Base-by-base conservation (phyloP, 768 basidiomycete genomes). In the Boletus fagicola region DNA sequence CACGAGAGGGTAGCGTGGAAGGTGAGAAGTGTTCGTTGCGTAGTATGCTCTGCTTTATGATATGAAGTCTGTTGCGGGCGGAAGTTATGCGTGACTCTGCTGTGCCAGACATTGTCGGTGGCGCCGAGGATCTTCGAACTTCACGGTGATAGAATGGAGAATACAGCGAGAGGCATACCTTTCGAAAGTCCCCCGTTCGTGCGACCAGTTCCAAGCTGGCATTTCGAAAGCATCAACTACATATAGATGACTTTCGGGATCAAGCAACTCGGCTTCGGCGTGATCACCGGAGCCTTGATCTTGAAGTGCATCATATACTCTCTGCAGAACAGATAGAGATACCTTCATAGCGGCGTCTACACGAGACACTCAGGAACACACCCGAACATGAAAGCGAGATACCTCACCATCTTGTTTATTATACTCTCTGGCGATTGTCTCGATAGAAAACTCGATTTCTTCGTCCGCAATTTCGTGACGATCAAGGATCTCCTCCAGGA, bases 11-110 rank as follows among this genome's bases (percentile, higher is more conserved):
- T 39, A 98, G 74, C 0, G 94, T 94, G 7, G 96, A 96, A 3
- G 97, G 95, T 2, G 93, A 93, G 74, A 99, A 99, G 71, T 98
- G 94, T 69, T 99, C 97, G 67, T 98, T 98, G 40, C 97, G 80
- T 39, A 98, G 76, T 30, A 98, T 85, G 65, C 92, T 89, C 75
- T 98, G 96, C 69, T 87, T 90, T 65, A 98, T 93, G 50, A 98
- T 85, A 68, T 92, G 84, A 61, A 96, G 79, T 49, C 96, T 78
- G 70, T 98, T 91, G 35, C 96, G 83, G 28, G 92, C 77, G 45
- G 92, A 88, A 30, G 79, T 74, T 36, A 94, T 84, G 59, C 93
- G 83, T 9, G 91, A 90, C 31, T 93, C 87, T 24, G 96, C 84
- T 26, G 92, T 82, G 0, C 93, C 93, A 11, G 91, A 87, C n/a